A percentile compares a stretch with the other conserved stretches of the same genome.
phyloP scores from a whole-genome alignment of 2,329 filamentous ascomycete species.

The Neopestalotiopsis sp. region DNA sequence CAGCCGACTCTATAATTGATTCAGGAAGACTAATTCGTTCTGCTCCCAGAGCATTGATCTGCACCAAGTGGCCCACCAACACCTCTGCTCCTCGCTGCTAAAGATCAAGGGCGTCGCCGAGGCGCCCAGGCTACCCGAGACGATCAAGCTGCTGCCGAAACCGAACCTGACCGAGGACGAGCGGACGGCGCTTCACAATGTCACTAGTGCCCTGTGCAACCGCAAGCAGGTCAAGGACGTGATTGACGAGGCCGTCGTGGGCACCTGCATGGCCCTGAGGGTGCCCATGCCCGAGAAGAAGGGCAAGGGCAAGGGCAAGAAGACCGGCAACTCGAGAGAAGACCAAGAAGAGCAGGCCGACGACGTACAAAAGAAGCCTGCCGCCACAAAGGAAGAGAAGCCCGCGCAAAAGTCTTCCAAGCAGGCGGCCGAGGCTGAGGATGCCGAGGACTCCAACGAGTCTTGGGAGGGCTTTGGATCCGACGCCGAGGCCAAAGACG shows the following conservation, averaged over 20 bases:
- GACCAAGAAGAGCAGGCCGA: constrained; percentile 28
- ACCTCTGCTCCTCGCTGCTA: constrained; percentile 60
- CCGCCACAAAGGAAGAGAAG: constrained; percentile 28
- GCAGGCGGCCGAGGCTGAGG: background rate
- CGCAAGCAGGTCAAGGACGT: constrained; percentile 55
- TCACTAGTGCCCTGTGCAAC: constrained; percentile 64
- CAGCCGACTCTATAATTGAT: background rate
- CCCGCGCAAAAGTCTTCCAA: constrained; percentile 23
- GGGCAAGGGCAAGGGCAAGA: constrained; percentile 38
- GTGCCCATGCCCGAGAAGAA: constrained; percentile 54
- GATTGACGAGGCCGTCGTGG: constrained; percentile 53
- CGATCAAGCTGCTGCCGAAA: constrained; percentile 54
- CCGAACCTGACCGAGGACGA: constrained; percentile 59
- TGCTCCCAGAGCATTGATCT: constrained; percentile 58
- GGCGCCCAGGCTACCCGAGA: constrained; percentile 54
- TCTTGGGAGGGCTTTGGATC: constrained; percentile 29
- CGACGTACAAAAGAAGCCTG: constrained; percentile 33
- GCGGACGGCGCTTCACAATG: constrained; percentile 58
- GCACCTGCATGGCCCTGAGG: constrained; percentile 54
- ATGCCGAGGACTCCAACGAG: constrained; percentile 29
- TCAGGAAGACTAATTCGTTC: constrained; percentile 21
- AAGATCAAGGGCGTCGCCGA: constrained; percentile 59
- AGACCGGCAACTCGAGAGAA: constrained; percentile 28
- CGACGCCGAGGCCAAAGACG: constrained; percentile 2
- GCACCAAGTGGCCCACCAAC: constrained; percentile 61